A percentile compares a stretch with the other conserved stretches of the same genome.
Conservation (phyloP, 257 asterid species). For the Rehmannia glutinosa region DNA sequence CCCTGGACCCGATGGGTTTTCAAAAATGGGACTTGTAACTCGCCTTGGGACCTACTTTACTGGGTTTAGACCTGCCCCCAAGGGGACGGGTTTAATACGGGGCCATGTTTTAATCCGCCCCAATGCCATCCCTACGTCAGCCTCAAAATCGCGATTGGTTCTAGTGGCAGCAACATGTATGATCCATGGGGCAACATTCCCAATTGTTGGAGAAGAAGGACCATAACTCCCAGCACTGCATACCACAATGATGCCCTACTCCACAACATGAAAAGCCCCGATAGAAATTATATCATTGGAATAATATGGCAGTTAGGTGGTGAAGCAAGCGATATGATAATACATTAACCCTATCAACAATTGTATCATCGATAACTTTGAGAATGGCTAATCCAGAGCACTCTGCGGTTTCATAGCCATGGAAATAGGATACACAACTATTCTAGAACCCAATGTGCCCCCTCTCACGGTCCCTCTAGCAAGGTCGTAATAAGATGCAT, state of each 20-base stretch:
- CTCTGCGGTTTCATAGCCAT: background rate
- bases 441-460: slow-evolving; percentile 47
- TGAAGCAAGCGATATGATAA: slow-evolving; percentile 9
- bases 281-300: slow-evolving; percentile 28
- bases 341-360: slow-evolving; percentile 29
- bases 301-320: background rate
- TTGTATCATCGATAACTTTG: slow-evolving; percentile 37
- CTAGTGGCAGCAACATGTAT: slow-evolving; percentile 52
- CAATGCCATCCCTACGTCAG: too few species aligned
- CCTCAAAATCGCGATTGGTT: slow-evolving; percentile 48
- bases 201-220: slow-evolving; percentile 16
- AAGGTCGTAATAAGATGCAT: slow-evolving; percentile 41
- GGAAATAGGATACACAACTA: slow-evolving; percentile 49
- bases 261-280: too few species aligned
- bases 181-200: slow-evolving; percentile 50
- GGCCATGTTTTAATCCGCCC: too few species aligned
- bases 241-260: slow-evolving; percentile 32
- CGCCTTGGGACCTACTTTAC: too few species aligned
- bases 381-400: slow-evolving; percentile 35
- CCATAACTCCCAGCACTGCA: slow-evolving; percentile 42
- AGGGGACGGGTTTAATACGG: too few species aligned
- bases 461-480: slow-evolving; percentile 47
- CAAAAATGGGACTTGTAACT: too few species aligned
- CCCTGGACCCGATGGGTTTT: too few species aligned
- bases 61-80: too few species aligned